A percentile compares a stretch with the other conserved stretches of the same genome.
These are phyloP conservation scores for Ogataea corticis DNA, from an alignment of 805 yeast genomes.

Conservation along the genomic window DNA sequence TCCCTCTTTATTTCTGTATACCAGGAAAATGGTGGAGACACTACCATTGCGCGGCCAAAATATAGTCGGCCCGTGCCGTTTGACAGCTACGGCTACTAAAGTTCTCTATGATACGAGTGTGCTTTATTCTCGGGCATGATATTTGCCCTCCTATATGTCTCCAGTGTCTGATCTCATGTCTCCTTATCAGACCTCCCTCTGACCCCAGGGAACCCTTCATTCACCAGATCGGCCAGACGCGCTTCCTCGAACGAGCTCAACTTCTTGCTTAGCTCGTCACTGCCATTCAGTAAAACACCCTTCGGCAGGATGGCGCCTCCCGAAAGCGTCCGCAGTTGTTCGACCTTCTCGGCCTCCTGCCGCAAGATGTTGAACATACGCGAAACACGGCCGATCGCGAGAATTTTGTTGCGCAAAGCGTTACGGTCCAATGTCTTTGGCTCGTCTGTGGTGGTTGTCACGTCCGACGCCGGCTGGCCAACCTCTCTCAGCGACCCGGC, in stretches of 20 bases:
- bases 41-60: too few relatives aligned
- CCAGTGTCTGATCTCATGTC: too few relatives aligned
- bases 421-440: slow-evolving; percentile 32
- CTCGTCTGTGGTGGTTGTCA: background rate
- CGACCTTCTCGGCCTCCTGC: slow-evolving; percentile 86
- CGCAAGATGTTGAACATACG: slow-evolving; percentile 90
- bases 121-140: too few relatives aligned
- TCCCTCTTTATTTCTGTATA: slow-evolving; percentile 44
- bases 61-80: too few relatives aligned
- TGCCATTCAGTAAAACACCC: slow-evolving; percentile 82
- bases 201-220: slow-evolving; percentile 86
- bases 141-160: too few relatives aligned
- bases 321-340: slow-evolving; percentile 70
- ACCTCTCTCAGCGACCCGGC: slow-evolving; percentile 33
- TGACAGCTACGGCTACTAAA: too few relatives aligned
- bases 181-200: slow-evolving; percentile 32
- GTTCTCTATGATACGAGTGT: too few relatives aligned
- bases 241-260: slow-evolving; percentile 83
- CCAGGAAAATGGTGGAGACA: too few relatives aligned
- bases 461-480: background rate
- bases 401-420: slow-evolving; percentile 76
- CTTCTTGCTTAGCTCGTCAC: slow-evolving; percentile 73
- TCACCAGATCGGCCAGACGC: slow-evolving; percentile 69
- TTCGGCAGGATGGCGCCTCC: slow-evolving; percentile 75
- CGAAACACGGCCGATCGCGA: slow-evolving; percentile 95